Evolutionary conservation across 2,329 filamentous ascomycete species (phyloP), one percentile per base, ranked within the genome.

Genomic region (Seiridium cupressi): DNA sequence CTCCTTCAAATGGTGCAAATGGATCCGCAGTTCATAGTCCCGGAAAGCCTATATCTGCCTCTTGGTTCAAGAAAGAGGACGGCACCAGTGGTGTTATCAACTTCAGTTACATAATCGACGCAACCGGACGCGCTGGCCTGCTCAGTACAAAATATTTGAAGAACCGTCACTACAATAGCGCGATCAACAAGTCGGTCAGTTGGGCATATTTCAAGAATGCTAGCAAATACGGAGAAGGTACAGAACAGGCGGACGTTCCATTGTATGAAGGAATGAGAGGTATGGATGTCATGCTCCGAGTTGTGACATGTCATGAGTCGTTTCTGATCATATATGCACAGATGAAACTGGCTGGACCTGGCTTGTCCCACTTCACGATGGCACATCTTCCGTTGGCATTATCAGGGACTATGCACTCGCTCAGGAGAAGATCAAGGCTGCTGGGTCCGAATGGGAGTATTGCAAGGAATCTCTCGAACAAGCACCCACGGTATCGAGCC

Each of bases 321-420:
- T 26, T 26, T 26, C 18, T 26, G 18, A 26, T 26, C 18, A 26
- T 26, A 26, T 26, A 26, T 26, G 18, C 18, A 58, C 51, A 70
- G 80, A 83, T 66, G 73, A 59, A 3, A 82, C 77, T 60, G 81
- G 81, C n/a, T 84, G 81, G 81, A 68, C 61, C 11, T 84, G 81
- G 80, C 70, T 71, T 51, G 83, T 84, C 57, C 81, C 81, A 0
- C 67, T 84, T 1, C 79, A 83, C 65, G 70, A 83, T 62, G 77
- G 74, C 13, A 81, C 74, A 3, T 55, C 61, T 3, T 81, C 79
- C 0, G 73, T 81, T 1, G 79, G 79, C 8, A 65, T 81, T 8
- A 77, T 81, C 4, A 68, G 69, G 62, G 73, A 74, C 60, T 77
- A 81, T 65, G 66, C 77, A 5, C 36, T 77, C 5, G 64, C 70